Conservation (phyloP, 352 stramenopile species). For the Pythium aquatile region DNA sequence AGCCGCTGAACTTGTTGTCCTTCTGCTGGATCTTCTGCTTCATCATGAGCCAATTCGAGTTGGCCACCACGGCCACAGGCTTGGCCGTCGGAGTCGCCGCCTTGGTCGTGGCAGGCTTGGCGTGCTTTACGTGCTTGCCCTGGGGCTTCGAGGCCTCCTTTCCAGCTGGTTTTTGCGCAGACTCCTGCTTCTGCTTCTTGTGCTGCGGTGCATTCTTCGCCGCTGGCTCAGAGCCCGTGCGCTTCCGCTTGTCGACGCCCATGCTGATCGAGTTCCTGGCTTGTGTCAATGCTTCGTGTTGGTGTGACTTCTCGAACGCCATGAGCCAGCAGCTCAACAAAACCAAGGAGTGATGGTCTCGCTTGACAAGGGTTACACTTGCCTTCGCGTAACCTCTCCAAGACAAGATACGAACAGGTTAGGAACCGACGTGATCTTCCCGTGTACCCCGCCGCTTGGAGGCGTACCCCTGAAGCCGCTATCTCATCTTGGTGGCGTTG, state of each 20-base stretch:
- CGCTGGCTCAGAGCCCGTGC: conserved; percentile 1
- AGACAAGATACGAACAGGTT: neutral
- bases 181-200: conserved; percentile 30
- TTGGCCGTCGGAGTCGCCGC: conserved; percentile 18
- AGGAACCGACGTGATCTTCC: neutral
- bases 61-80: conserved; percentile 33
- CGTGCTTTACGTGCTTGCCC: neutral
- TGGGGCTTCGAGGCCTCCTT: conserved; percentile 14
- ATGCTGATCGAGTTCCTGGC: conserved; percentile 1
- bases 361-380: conserved; percentile 8
- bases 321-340: conserved; percentile 19
- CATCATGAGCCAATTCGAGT: conserved; percentile 76
- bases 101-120: conserved; percentile 12
- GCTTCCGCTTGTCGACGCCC: conserved; percentile 29
- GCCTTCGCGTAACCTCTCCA: neutral
- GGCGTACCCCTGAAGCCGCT: neutral
- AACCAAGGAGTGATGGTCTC: conserved; percentile 23
- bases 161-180: conserved; percentile 4
- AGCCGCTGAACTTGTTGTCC: conserved; percentile 27
- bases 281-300: neutral
- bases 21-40: conserved; percentile 67
- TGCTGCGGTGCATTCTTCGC: neutral
- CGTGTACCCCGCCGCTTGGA: neutral
- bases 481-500: neutral
- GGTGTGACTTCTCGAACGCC: conserved; percentile 19